These are phyloP conservation scores for Kuraishia cidri DNA, from an alignment of 805 yeast species.

Conservation along the genomic window DNA sequence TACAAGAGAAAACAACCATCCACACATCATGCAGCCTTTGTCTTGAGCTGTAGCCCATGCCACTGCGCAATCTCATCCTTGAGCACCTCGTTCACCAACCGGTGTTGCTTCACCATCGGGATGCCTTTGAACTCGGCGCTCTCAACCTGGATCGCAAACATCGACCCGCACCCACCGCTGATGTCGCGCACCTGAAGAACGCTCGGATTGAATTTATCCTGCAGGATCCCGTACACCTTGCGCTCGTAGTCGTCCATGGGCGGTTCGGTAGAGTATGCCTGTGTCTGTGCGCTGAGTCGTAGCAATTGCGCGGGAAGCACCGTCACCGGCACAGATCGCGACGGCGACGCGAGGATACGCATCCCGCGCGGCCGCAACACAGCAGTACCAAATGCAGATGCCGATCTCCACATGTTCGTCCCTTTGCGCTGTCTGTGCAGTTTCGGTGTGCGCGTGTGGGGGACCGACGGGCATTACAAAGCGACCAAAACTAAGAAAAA, in stretches of 20 bases:
- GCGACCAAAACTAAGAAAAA: too few relatives aligned
- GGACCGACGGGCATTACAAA: too few relatives aligned
- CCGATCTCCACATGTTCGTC: too few relatives aligned
- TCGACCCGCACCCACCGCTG: slow-evolving; percentile 96
- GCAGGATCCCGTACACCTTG: slow-evolving; percentile 48
- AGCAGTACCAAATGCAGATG: too few relatives aligned
- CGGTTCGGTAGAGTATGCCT: background rate
- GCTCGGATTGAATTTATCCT: slow-evolving; percentile 49
- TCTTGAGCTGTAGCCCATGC: slow-evolving; percentile 90
- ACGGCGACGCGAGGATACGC: too few relatives aligned
- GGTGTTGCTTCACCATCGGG: slow-evolving; percentile 84
- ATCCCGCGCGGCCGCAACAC: too few relatives aligned
- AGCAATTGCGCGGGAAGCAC: too few relatives aligned
- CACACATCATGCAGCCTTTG: slow-evolving; percentile 42
- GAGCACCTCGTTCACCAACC: slow-evolving; percentile 73
- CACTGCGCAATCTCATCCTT: slow-evolving; percentile 82
- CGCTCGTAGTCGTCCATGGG: slow-evolving; percentile 52
- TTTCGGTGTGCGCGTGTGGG: too few relatives aligned
- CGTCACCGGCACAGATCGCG: too few relatives aligned
- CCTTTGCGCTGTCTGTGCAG: too few relatives aligned
- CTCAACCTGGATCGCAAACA: slow-evolving; percentile 83
- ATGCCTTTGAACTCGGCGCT: slow-evolving; percentile 71
- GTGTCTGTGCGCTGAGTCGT: too few relatives aligned
- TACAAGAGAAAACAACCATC: too few relatives aligned
- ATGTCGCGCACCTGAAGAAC: slow-evolving; percentile 67